These are phyloP conservation scores for Arabidopsis lyrata DNA, from an alignment of 441 rosid genomes.

Conservation along the genomic window DNA sequence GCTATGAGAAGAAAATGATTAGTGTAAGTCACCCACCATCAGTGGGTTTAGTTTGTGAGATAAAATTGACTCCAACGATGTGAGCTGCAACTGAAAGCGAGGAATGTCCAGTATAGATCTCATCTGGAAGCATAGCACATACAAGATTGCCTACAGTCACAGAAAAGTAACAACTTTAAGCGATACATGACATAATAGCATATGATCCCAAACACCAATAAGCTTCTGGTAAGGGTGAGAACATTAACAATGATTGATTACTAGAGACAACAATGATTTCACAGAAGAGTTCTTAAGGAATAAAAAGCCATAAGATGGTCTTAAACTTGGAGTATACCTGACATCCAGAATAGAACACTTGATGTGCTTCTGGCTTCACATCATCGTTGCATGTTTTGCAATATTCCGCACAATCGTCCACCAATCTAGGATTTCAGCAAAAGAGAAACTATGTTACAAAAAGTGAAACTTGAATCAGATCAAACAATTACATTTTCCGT, in stretches of 20 bases:
- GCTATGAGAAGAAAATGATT: not conserved
- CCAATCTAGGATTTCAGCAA: constrained; percentile 59
- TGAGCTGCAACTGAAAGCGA: constrained; percentile 61
- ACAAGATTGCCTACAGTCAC: constrained; percentile 71
- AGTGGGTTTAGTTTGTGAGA: constrained; percentile 69
- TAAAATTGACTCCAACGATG: constrained; percentile 67
- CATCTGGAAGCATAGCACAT: constrained; percentile 87
- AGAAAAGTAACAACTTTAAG: constrained; percentile 20
- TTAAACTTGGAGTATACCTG: constrained; percentile 54
- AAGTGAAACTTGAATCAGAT: constrained; percentile 3
- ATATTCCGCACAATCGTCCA: constrained; percentile 72
- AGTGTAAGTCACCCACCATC: constrained; percentile 63
- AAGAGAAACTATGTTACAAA: constrained; percentile 12
- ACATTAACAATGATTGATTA: constrained; percentile 60
- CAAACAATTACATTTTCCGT: constrained; percentile 2
- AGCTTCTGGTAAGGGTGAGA: constrained; percentile 56
- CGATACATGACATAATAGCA: not conserved
- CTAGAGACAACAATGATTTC: constrained; percentile 48
- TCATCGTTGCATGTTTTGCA: constrained; percentile 54
- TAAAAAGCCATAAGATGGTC: not conserved
- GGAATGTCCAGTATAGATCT: constrained; percentile 68
- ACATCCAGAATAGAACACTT: constrained; percentile 78
- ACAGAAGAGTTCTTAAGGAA: constrained; percentile 4
- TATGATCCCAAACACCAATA: not conserved
- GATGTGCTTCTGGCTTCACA: constrained; percentile 60